Evolutionary conservation across 345 rosid species (phyloP).

Genomic region (Citrus trifoliata): DNA sequence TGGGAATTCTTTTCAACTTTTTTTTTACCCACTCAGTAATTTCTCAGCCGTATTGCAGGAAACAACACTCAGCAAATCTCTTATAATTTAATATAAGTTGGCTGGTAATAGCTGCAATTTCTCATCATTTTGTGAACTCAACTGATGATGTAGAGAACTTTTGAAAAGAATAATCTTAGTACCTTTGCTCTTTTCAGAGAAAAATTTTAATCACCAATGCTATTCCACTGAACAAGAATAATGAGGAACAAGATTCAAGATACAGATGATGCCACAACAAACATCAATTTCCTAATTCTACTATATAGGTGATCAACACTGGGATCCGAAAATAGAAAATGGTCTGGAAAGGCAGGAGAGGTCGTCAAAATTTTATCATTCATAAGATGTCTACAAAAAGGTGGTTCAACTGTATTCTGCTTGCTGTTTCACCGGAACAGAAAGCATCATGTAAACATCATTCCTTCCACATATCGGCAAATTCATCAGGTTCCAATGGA

Average conservation of each 20-base stretch:
- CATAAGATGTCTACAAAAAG: neutral
- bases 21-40: too few species aligned
- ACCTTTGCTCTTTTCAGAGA: neutral
- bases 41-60: too few species aligned
- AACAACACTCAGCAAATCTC: too few species aligned
- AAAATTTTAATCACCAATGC: neutral
- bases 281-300: neutral
- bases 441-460: slow-evolving; percentile 2
- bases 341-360: neutral
- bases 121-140: too few species aligned
- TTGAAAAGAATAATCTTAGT: too few species aligned
- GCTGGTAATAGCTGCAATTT: too few species aligned
- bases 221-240: neutral
- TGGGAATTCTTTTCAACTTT: too few species aligned
- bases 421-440: neutral
- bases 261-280: neutral
- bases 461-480: slow-evolving; percentile 92
- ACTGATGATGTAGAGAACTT: too few species aligned
- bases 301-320: neutral
- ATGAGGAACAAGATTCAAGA: neutral
- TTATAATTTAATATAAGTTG: too few species aligned
- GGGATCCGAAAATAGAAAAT: neutral
- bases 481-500: slow-evolving; percentile 88
- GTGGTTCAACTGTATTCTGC: neutral
- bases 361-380: neutral